These are phyloP conservation scores for Suhomyces prunicola DNA, from an alignment of 805 yeast genomes.

Conservation along the genomic window DNA sequence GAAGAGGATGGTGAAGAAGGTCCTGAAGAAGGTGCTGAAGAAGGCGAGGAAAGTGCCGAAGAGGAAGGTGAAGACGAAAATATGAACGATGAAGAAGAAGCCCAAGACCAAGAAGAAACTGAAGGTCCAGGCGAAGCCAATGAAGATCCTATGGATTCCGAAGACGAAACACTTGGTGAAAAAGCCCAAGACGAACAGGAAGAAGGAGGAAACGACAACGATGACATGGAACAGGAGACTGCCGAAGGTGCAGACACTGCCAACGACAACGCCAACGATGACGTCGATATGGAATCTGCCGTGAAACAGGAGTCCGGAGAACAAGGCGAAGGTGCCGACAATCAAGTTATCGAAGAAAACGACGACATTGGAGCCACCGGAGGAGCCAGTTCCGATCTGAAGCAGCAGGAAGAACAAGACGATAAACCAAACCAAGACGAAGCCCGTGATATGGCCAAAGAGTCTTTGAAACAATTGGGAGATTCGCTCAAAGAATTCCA, in stretches of 20 bases:
- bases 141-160: slow-evolving; percentile 26
- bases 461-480: slow-evolving; percentile 83
- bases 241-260: slow-evolving; percentile 57
- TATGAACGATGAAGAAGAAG: slow-evolving; percentile 13
- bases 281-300: slow-evolving; percentile 55
- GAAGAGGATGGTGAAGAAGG: slow-evolving; percentile 28
- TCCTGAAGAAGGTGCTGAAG: slow-evolving; percentile 21
- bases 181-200: slow-evolving; percentile 13
- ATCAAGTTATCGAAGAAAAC: slow-evolving; percentile 53
- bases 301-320: slow-evolving; percentile 58
- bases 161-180: slow-evolving; percentile 22
- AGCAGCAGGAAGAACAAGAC: slow-evolving; percentile 38
- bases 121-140: slow-evolving; percentile 17
- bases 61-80: slow-evolving; percentile 14
- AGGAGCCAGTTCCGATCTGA: slow-evolving; percentile 35
- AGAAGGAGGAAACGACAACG: slow-evolving; percentile 41
- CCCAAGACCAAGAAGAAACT: slow-evolving; percentile 1
- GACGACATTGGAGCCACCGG: slow-evolving; percentile 71
- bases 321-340: slow-evolving; percentile 62
- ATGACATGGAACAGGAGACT: slow-evolving; percentile 29
- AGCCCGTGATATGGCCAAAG: slow-evolving; percentile 65
- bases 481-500: slow-evolving; percentile 90
- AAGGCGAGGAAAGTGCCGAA: slow-evolving; percentile 19
- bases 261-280: slow-evolving; percentile 39
- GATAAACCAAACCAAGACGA: slow-evolving; percentile 43